phyloP scores from a whole-genome alignment of 139 green algal genomes.

The Chlorella sp. region DNA sequence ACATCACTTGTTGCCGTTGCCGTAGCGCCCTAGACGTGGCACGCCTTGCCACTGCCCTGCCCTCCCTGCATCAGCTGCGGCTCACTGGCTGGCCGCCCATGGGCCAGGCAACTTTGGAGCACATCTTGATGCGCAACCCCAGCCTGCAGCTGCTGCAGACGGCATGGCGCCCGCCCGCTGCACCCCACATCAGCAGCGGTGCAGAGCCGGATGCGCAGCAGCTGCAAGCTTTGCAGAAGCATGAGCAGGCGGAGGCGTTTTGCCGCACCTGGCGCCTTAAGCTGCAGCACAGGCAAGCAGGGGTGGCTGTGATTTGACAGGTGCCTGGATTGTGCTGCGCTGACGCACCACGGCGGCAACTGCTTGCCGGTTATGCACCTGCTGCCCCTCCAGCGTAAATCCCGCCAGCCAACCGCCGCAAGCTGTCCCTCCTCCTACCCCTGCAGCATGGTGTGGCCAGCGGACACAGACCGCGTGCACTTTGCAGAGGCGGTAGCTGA shows the following conservation, averaged over 20 bases:
- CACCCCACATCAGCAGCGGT: too few relatives aligned
- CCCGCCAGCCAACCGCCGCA: too few relatives aligned
- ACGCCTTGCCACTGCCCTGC: not conserved
- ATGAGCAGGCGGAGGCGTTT: not conserved
- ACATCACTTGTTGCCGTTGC: too few relatives aligned
- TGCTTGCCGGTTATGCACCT: too few relatives aligned
- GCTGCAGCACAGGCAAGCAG: not conserved
- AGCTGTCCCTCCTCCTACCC: too few relatives aligned
- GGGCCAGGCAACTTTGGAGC: not conserved
- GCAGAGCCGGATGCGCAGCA: not conserved
- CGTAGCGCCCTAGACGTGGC: not conserved
- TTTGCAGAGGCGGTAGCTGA: too few relatives aligned
- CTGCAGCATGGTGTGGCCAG: too few relatives aligned
- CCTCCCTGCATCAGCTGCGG: not conserved
- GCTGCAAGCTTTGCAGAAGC: not conserved
- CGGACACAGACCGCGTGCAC: too few relatives aligned
- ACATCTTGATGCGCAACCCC: not conserved
- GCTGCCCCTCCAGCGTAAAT: too few relatives aligned
- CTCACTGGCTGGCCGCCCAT: not conserved
- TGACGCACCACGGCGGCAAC: too few relatives aligned
- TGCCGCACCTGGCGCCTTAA: not conserved
- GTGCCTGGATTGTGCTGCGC: too few relatives aligned
- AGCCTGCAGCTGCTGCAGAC: not conserved
- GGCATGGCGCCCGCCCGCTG: not conserved
- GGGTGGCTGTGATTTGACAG: not conserved